Percentiles rank a stretch among this genome's conserved stretches.
These are phyloP conservation scores for Solanum peruvianum DNA, from an alignment of 257 asterid species.

Conservation along the genomic window DNA sequence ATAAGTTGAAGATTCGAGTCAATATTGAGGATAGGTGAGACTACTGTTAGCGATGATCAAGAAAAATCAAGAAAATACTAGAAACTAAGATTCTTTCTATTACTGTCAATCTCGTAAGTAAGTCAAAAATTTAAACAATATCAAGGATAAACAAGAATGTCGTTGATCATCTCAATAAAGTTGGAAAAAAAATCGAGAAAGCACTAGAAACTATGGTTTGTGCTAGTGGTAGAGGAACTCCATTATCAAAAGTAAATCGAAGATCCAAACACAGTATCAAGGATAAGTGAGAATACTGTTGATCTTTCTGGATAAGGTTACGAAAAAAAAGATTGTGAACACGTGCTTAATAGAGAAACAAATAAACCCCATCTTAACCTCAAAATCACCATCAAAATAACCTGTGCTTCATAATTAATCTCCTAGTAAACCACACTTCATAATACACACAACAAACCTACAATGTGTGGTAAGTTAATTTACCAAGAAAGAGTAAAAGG, in stretches of 20 bases:
- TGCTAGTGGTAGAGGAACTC: background rate
- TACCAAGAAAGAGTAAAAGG: too few relatives aligned
- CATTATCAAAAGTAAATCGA: background rate
- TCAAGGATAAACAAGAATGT: background rate
- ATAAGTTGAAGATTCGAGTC: fast-evolving
- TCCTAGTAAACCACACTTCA: background rate
- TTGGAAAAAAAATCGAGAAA: background rate
- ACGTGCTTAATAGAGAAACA: background rate
- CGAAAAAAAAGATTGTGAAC: background rate
- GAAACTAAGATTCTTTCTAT: background rate
- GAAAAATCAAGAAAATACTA: background rate
- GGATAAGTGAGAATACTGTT: background rate
- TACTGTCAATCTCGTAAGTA: background rate
- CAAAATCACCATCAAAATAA: background rate
- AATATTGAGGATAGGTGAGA: background rate
- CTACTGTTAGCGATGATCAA: background rate
- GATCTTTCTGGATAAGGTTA: background rate
- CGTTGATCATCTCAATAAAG: background rate
- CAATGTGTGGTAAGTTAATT: background rate
- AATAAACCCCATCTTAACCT: background rate
- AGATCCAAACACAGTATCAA: background rate
- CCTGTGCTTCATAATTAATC: background rate
- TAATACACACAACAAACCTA: background rate
- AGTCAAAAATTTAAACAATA: background rate
- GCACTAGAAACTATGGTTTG: background rate